Conservation (phyloP, 345 rosid genomes). For the Boechera retrofracta region DNA sequence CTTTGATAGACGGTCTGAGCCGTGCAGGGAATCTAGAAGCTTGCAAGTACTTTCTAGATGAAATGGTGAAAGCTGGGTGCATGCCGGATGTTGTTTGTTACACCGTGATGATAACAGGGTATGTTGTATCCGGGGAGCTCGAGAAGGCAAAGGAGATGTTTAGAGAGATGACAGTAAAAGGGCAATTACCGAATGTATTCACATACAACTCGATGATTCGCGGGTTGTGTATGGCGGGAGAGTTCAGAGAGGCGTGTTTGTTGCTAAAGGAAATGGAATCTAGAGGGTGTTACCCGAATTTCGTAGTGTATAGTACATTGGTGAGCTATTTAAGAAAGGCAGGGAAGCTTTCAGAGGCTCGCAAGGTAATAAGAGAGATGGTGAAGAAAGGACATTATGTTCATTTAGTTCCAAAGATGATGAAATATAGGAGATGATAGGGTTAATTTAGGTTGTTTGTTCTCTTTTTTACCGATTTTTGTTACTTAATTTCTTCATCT, state of each 20-base stretch:
- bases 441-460: constrained; percentile 35
- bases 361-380: constrained; percentile 69
- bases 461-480: constrained; percentile 33
- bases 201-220: constrained; percentile 91
- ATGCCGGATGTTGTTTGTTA: constrained; percentile 81
- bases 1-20: constrained; percentile 89
- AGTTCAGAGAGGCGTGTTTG: constrained; percentile 71
- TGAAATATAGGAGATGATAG: constrained; percentile 56
- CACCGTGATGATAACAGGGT: constrained; percentile 86
- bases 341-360: constrained; percentile 79
- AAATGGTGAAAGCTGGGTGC: constrained; percentile 70
- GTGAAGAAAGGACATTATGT: constrained; percentile 69
- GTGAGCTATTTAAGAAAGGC: constrained; percentile 72
- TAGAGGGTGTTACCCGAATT: constrained; percentile 86
- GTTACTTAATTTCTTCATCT: constrained; percentile 20
- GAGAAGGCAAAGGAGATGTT: constrained; percentile 75
- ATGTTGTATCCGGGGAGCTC: constrained; percentile 63
- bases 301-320: constrained; percentile 80
- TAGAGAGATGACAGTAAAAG: constrained; percentile 63
- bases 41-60: constrained; percentile 76
- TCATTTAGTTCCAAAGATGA: constrained; percentile 64
- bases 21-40: constrained; percentile 85
- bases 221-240: constrained; percentile 74
- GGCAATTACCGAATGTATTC: constrained; percentile 80
- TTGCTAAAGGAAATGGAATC: constrained; percentile 84